Conservation (phyloP, 805 yeast genomes). For the Wickerhamiella brachini region DNA sequence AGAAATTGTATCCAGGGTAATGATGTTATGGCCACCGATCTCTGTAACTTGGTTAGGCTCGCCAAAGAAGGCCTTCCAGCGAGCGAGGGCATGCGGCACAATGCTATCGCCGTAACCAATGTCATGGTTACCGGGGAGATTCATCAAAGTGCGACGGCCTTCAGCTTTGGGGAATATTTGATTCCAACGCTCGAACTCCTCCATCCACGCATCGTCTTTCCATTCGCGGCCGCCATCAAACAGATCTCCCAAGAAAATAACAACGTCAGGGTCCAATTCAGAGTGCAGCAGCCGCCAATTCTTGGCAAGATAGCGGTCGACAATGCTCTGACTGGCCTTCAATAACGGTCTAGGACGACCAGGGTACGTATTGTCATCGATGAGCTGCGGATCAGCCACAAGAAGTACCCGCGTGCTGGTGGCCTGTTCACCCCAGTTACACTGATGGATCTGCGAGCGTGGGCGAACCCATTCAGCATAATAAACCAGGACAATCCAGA, state of each 20-base stretch:
- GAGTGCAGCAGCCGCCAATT: conserved; percentile 52
- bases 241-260: conserved; percentile 76
- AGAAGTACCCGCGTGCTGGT: conserved; percentile 31
- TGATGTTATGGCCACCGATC: conserved; percentile 60
- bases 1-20: conserved; percentile 74
- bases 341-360: conserved; percentile 39
- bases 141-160: conserved; percentile 31
- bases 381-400: conserved; percentile 88
- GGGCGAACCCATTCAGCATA: conserved; percentile 44
- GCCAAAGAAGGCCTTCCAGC: conserved; percentile 69
- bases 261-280: conserved; percentile 56
- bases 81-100: conserved; percentile 35
- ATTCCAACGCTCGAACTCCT: conserved; percentile 58
- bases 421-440: conserved; percentile 38
- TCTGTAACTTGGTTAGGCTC: conserved; percentile 39
- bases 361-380: conserved; percentile 82
- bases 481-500: conserved; percentile 35
- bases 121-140: conserved; percentile 90
- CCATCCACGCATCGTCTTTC: conserved; percentile 53
- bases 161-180: conserved; percentile 46
- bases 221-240: conserved; percentile 93
- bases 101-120: conserved; percentile 82
- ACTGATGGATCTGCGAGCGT: conserved; percentile 30
- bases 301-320: conserved; percentile 69
- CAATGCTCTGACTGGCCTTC: conserved; percentile 42